Conservation (phyloP, 2,329 filamentous ascomycete genomes). For the Whalleya microplaca region DNA sequence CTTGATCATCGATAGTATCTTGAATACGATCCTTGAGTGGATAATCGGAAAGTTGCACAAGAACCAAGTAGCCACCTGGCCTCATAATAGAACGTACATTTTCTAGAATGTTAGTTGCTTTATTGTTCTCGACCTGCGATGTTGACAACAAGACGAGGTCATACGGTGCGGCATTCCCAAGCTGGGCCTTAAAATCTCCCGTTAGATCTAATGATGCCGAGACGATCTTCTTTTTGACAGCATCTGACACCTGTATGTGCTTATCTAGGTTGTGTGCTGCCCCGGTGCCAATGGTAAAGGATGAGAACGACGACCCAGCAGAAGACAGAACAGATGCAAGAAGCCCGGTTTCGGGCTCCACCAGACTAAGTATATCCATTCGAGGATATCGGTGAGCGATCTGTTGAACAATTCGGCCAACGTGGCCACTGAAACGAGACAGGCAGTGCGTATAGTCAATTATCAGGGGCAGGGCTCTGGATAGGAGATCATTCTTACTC, state of each 20-base stretch:
- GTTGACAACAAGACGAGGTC: conserved; percentile 43
- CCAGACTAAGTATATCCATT: conserved; percentile 45
- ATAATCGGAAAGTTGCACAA: conserved; percentile 22
- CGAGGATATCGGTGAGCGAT: conserved; percentile 44
- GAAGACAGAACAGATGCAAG: conserved; percentile 38
- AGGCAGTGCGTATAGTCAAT: conserved; percentile 39
- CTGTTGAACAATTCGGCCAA: conserved; percentile 41
- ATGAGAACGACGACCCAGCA: conserved; percentile 37
- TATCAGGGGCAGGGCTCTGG: conserved; percentile 31
- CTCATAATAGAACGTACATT: conserved; percentile 39
- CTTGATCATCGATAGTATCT: neutral
- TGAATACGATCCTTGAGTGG: conserved; percentile 26
- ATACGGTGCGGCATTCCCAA: conserved; percentile 18
- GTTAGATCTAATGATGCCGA: conserved; percentile 29
- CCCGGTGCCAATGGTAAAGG: conserved; percentile 33
- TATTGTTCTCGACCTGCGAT: conserved; percentile 36
- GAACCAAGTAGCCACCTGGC: conserved; percentile 44
- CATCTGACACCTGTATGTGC: conserved; percentile 1
- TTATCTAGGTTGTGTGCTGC: conserved; percentile 17
- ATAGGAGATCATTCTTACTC: conserved; percentile 21
- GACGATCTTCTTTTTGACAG: conserved; percentile 8
- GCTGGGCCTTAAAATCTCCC: conserved; percentile 11
- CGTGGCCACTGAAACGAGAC: conserved; percentile 37
- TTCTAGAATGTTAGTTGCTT: conserved; percentile 22
- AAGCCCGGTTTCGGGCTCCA: conserved; percentile 37